Conservation (phyloP, 768 basidiomycete genomes). For the Boletales sp. region DNA sequence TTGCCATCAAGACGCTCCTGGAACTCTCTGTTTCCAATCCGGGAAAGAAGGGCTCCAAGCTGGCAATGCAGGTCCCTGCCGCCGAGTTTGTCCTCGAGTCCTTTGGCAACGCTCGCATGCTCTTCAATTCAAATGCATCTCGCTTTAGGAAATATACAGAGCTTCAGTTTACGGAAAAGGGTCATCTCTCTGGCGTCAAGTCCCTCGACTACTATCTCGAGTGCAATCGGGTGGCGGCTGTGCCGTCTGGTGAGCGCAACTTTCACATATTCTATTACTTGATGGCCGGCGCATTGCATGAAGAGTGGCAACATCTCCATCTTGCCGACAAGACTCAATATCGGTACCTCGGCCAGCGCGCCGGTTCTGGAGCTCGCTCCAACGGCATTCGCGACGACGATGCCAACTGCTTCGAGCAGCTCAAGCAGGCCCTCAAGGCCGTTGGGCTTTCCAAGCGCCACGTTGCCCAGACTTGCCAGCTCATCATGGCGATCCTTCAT, state of each 20-base stretch:
- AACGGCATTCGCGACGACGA: slow-evolving; percentile 69
- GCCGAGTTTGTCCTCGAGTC: slow-evolving; percentile 94
- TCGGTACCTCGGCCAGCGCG: slow-evolving; percentile 79
- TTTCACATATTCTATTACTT: too few relatives aligned
- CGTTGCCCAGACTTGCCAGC: slow-evolving; percentile 94
- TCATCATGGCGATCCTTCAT: too few relatives aligned
- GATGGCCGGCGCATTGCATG: too few relatives aligned
- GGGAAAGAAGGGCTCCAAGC: slow-evolving; percentile 92
- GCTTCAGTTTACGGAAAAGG: slow-evolving; percentile 92
- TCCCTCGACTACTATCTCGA: too few relatives aligned
- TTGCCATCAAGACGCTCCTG: slow-evolving; percentile 91
- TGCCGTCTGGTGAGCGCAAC: too few relatives aligned
- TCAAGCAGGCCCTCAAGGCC: slow-evolving; percentile 90
- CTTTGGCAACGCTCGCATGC: slow-evolving; percentile 89
- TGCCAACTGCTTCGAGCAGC: slow-evolving; percentile 84
- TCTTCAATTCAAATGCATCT: slow-evolving; percentile 93
- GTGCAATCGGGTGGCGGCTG: too few relatives aligned
- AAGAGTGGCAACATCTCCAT: too few relatives aligned
- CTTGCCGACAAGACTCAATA: too few relatives aligned
- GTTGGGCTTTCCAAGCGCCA: slow-evolving; percentile 92
- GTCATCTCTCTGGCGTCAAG: slow-evolving; percentile 84
- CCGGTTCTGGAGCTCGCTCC: slow-evolving; percentile 40
- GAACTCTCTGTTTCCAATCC: slow-evolving; percentile 85
- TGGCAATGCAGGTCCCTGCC: slow-evolving; percentile 81
- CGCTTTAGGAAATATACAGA: slow-evolving; percentile 98